These are phyloP conservation scores for Beauveria bassiana DNA, from an alignment of 2,329 filamentous ascomycete species.

Conservation along the genomic window DNA sequence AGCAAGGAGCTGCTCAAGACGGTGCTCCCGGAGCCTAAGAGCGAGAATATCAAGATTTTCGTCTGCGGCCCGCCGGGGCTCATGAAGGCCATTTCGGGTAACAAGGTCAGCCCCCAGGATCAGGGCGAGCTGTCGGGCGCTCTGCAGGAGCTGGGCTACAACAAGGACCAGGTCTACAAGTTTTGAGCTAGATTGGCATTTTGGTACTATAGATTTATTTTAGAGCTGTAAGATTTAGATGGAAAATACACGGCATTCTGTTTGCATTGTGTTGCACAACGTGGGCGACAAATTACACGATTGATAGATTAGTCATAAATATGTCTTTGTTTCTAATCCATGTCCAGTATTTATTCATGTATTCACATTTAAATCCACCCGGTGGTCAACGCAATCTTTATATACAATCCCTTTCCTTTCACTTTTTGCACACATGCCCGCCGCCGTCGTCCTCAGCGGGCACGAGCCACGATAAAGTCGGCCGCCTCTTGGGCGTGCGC, in stretches of 20 bases:
- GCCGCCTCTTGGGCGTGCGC: constrained; percentile 11
- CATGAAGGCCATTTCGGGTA: constrained; percentile 87
- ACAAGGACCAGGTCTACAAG: constrained; percentile 81
- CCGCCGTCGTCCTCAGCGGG: neutral
- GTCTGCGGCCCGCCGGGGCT: constrained; percentile 88
- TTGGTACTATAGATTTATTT: neutral
- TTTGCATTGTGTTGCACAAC: neutral
- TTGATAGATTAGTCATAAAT: no score
- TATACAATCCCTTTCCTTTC: neutral
- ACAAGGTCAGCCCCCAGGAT: constrained; percentile 85
- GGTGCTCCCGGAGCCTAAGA: constrained; percentile 86
- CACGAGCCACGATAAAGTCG: constrained; percentile 12
- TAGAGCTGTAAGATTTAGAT: constrained; percentile 7
- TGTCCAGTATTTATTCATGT: neutral
- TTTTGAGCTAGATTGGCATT: constrained; percentile 45
- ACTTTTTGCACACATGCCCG: no score
- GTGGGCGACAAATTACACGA: no score
- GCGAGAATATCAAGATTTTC: constrained; percentile 90
- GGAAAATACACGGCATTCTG: constrained; percentile 4
- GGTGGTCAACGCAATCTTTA: neutral
- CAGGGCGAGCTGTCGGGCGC: constrained; percentile 83
- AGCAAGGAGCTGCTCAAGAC: constrained; percentile 91
- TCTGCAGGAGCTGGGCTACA: constrained; percentile 71
- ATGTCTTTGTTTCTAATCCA: neutral
- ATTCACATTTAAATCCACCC: neutral